phyloP scores from a whole-genome alignment of 1,284 basidiomycete genomes.

The Schizophyllum commune region DNA sequence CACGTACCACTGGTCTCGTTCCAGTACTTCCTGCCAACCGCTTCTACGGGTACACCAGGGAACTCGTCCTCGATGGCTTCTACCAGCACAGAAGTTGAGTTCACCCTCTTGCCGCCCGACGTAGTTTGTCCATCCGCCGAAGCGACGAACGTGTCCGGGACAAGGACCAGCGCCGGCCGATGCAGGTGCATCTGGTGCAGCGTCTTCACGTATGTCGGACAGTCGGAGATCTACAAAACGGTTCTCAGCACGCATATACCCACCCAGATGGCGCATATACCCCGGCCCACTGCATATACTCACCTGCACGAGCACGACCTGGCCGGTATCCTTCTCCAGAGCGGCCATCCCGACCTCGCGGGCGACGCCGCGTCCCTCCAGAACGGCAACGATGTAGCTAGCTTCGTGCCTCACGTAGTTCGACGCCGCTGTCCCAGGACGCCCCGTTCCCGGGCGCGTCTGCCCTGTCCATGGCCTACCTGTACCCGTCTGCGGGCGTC shows the following conservation, averaged over 20 bases:
- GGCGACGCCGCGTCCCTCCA: slow-evolving; percentile 69
- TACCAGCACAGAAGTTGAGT: slow-evolving; percentile 54
- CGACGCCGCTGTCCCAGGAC: slow-evolving; percentile 57
- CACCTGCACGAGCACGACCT: slow-evolving; percentile 67
- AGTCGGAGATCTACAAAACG: slow-evolving; percentile 65
- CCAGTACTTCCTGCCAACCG: slow-evolving; percentile 75
- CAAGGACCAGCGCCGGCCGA: slow-evolving; percentile 61
- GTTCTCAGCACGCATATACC: slow-evolving; percentile 9
- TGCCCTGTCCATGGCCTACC: slow-evolving; percentile 33
- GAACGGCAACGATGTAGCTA: slow-evolving; percentile 55
- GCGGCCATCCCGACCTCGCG: slow-evolving; percentile 83
- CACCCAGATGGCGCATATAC: not conserved
- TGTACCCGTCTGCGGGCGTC: slow-evolving; percentile 13
- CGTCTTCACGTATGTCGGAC: slow-evolving; percentile 80
- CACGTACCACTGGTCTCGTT: slow-evolving; percentile 63
- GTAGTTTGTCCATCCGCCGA: slow-evolving; percentile 37
- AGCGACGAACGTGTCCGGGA: slow-evolving; percentile 73
- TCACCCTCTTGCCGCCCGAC: slow-evolving; percentile 36
- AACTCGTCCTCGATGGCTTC: slow-evolving; percentile 73
- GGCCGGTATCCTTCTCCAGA: slow-evolving; percentile 74
- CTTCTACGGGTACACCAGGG: slow-evolving; percentile 54
- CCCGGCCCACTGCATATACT: slow-evolving; percentile 1
- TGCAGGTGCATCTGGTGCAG: slow-evolving; percentile 81
- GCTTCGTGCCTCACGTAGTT: slow-evolving; percentile 38
- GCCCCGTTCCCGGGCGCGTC: slow-evolving; percentile 41